A percentile compares a stretch with the other conserved stretches of the same genome.
phyloP scores from a whole-genome alignment of 306 rosid species.

The Hippophae gyantsensis region DNA sequence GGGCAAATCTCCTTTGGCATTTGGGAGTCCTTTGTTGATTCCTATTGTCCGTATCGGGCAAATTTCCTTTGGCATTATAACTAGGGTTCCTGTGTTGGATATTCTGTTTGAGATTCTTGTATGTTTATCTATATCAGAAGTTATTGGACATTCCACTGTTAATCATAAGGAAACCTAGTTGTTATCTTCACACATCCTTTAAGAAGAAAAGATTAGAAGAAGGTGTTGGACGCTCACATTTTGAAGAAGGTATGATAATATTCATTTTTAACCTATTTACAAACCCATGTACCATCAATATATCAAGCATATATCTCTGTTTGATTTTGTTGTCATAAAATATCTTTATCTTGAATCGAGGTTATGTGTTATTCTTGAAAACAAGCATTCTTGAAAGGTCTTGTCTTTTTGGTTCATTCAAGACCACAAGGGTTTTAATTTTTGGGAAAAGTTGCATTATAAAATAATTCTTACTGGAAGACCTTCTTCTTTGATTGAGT shows the following conservation, averaged over 20 bases:
- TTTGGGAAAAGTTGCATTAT: not conserved
- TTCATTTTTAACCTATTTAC: not conserved
- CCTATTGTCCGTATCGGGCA: conserved; percentile 40
- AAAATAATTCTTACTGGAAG: too few relatives aligned
- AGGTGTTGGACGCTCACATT: not conserved
- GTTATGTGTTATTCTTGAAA: conserved; percentile 12
- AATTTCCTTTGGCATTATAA: conserved; percentile 43
- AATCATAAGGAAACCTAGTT: conserved; percentile 3
- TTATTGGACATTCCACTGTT: conserved; percentile 24
- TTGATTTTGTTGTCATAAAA: not conserved
- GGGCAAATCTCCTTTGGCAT: conserved; percentile 99
- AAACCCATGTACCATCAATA: not conserved
- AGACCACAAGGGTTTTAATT: conserved; percentile 6
- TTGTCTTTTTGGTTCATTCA: conserved; percentile 3
- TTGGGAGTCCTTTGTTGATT: conserved; percentile 52
- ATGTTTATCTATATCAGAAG: conserved; percentile 24
- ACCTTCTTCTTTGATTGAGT: conserved; percentile 18
- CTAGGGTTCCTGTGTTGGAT: conserved; percentile 36
- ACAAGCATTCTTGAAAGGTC: not conserved
- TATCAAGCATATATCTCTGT: not conserved
- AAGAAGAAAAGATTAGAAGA: conserved; percentile 12
- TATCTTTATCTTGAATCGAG: conserved; percentile 5
- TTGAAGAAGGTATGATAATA: not conserved
- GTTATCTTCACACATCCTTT: conserved; percentile 8
- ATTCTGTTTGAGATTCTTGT: conserved; percentile 28